Evolutionary conservation across 2,329 filamentous ascomycete species (phyloP).

Genomic region (Hypoxylon sp.): DNA sequence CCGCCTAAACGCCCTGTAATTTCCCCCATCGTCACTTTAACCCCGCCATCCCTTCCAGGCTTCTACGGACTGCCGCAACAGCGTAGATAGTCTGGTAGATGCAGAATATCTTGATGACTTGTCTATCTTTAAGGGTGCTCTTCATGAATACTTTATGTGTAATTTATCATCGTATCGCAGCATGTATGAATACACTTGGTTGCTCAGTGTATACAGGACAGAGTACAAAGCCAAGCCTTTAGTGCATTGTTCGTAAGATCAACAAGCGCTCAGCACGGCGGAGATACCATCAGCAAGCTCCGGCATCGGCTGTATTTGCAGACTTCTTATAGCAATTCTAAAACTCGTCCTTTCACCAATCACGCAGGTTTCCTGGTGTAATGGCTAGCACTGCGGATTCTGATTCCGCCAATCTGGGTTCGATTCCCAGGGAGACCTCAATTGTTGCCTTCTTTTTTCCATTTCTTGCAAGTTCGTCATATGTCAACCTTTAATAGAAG

Average conservation of each 20-base stretch:
- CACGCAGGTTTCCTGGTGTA: conserved; percentile 30
- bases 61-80: too few relatives aligned
- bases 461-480: background rate
- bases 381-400: conserved; percentile 36
- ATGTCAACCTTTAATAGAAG: too few relatives aligned
- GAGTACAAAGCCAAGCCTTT: too few relatives aligned
- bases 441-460: background rate
- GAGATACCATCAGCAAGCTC: background rate
- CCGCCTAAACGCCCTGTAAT: background rate
- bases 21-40: background rate
- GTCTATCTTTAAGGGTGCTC: too few relatives aligned
- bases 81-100: too few relatives aligned
- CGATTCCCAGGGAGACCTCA: conserved; percentile 36
- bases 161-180: too few relatives aligned
- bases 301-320: background rate
- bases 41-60: background rate
- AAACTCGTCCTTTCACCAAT: background rate
- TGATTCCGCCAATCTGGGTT: conserved; percentile 37
- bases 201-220: too few relatives aligned
- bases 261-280: background rate
- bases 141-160: too few relatives aligned
- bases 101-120: too few relatives aligned
- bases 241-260: background rate
- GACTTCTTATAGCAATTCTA: too few relatives aligned
- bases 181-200: too few relatives aligned